Evolutionary conservation across 73 alveolate genomes (phyloP).

Genomic region (Symbiodinium pilosum): DNA sequence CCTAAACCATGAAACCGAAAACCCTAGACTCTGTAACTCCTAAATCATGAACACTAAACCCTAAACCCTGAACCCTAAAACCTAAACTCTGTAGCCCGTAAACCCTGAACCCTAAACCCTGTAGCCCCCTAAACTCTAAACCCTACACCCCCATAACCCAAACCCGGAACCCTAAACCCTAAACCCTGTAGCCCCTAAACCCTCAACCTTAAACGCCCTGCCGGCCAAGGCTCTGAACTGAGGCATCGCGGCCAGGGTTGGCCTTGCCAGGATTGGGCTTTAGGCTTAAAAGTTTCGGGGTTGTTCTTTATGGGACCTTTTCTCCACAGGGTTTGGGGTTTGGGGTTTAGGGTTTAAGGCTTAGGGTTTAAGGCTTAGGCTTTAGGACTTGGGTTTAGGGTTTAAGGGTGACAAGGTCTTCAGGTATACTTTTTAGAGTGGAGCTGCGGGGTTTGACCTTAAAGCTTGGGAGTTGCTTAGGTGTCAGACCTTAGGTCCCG

Average conservation of each 20-base stretch:
- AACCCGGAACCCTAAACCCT: background rate
- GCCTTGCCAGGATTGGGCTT: slow-evolving; percentile 25
- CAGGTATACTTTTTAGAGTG: too few species aligned
- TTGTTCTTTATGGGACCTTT: background rate
- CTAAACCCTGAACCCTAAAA: background rate
- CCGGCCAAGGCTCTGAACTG: slow-evolving; percentile 35
- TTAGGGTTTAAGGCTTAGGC: too few species aligned
- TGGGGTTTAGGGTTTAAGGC: too few species aligned
- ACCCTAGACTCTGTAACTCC: background rate
- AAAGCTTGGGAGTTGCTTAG: background rate
- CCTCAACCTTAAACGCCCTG: background rate
- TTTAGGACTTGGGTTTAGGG: too few species aligned
- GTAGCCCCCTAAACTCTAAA: background rate
- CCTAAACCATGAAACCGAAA: background rate
- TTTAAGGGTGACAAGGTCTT: too few species aligned
- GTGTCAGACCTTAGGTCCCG: background rate
- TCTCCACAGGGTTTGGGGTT: too few species aligned
- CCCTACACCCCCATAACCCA: background rate
- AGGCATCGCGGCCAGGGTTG: slow-evolving; percentile 89
- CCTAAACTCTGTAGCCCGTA: background rate
- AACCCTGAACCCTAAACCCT: background rate
- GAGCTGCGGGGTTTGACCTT: background rate
- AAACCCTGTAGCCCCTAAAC: background rate
- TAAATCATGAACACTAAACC: background rate
- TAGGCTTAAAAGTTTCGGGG: background rate